Percentiles rank a stretch among this genome's conserved stretches.
Conservation (phyloP, 108 stramenopile genomes). For the Asterionellopsis glacialis region DNA sequence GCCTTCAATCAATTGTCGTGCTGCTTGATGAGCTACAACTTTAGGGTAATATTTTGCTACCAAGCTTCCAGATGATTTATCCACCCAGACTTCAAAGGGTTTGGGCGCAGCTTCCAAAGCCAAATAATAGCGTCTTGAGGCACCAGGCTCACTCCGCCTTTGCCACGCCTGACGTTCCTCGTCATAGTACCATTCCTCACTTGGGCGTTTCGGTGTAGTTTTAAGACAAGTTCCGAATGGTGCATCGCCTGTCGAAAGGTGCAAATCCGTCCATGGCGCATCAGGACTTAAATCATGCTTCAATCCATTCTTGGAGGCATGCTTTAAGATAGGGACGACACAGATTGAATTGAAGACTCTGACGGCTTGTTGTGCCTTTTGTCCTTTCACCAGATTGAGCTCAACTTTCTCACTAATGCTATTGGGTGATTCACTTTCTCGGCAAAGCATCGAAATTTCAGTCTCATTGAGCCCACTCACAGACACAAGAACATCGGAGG, state of each 20-base stretch:
- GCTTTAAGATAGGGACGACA: constrained; percentile 39
- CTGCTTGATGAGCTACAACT: constrained; percentile 64
- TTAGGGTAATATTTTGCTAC: constrained; percentile 39
- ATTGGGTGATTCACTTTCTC: constrained; percentile 10
- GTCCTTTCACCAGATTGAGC: constrained; percentile 29
- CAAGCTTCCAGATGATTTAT: constrained; percentile 20
- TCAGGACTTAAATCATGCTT: constrained; percentile 22
- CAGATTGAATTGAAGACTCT: constrained; percentile 42
- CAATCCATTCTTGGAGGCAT: constrained; percentile 25
- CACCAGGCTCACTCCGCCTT: constrained; percentile 27
- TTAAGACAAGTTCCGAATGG: constrained; percentile 37
- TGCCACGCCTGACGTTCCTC: constrained; percentile 42
- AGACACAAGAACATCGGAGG: constrained; percentile 23
- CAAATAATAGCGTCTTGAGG: constrained; percentile 28
- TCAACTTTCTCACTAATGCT: constrained; percentile 7
- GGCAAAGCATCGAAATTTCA: constrained; percentile 25
- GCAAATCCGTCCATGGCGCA: constrained; percentile 29
- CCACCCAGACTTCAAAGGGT: constrained; percentile 40
- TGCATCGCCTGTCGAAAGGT: constrained; percentile 1
- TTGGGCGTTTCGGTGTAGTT: constrained; percentile 39
- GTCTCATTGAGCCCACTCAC: constrained; percentile 27
- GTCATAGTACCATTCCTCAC: constrained; percentile 42
- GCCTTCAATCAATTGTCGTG: constrained; percentile 37
- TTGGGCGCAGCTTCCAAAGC: constrained; percentile 34
- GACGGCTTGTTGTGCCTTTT: constrained; percentile 39